Evolutionary conservation across 805 yeast species (phyloP).

Genomic region (Schwanniomyces yamadae): DNA sequence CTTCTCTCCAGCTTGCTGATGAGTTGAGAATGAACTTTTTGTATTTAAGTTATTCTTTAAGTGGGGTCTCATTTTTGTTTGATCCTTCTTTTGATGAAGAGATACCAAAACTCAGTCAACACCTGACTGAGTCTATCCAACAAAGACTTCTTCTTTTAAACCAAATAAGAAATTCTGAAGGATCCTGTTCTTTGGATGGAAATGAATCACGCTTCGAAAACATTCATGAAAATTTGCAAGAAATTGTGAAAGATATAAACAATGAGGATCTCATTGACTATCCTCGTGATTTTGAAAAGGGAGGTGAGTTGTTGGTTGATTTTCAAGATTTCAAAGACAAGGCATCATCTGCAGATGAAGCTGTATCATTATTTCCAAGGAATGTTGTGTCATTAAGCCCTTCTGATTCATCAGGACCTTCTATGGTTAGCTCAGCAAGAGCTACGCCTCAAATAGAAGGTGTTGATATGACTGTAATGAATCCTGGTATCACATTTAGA

Average conservation of each 20-base stretch:
- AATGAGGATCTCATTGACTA: constrained; percentile 4
- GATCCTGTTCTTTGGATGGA: constrained; percentile 4
- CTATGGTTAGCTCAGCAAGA: constrained; percentile 36
- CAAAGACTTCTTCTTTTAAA: constrained; percentile 33
- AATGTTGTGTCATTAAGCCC: constrained; percentile 3
- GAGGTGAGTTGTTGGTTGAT: constrained; percentile 18
- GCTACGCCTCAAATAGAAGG: constrained; percentile 48
- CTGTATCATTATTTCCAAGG: not conserved
- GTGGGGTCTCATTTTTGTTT: constrained; percentile 70
- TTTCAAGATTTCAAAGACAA: constrained; percentile 18
- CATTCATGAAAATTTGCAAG: constrained; percentile 32
- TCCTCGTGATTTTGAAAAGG: not conserved
- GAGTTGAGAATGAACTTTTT: constrained; percentile 53
- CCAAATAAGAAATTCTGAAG: constrained; percentile 24
- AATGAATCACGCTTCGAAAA: constrained; percentile 27
- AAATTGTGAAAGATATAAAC: constrained; percentile 31
- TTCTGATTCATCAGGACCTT: constrained; percentile 15
- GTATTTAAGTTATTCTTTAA: constrained; percentile 56
- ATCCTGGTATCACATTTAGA: constrained; percentile 55
- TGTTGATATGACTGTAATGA: constrained; percentile 46
- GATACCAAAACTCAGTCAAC: constrained; percentile 35
- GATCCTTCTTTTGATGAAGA: constrained; percentile 67
- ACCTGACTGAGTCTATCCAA: constrained; percentile 30
- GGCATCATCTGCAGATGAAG: constrained; percentile 19
- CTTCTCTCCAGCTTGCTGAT: constrained; percentile 44